These are phyloP conservation scores for Emergomyces pasteurianus DNA, from an alignment of 2,329 filamentous ascomycete genomes.

Conservation along the genomic window DNA sequence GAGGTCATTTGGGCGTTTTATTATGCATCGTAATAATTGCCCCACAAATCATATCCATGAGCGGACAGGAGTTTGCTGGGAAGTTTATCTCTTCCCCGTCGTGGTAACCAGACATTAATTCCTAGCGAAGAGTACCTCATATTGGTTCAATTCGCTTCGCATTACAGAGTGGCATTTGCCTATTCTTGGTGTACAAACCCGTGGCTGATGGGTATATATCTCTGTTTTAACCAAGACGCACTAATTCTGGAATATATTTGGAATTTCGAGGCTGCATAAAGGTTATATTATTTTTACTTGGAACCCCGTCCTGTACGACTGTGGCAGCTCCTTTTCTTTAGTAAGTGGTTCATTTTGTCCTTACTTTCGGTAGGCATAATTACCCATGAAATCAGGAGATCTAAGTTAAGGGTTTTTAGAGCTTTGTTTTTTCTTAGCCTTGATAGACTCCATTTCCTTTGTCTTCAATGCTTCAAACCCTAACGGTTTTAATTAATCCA, in stretches of 20 bases:
- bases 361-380: not conserved
- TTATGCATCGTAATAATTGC: not conserved
- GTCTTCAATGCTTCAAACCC: slow-evolving; percentile 1
- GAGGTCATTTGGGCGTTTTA: not conserved
- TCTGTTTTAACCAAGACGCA: not conserved
- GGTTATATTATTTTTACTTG: not conserved
- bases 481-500: slow-evolving; percentile 2
- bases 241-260: not conserved
- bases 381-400: slow-evolving; percentile 1
- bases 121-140: slow-evolving; percentile 1
- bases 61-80: not conserved
- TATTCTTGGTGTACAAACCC: not conserved
- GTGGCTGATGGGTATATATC: not conserved
- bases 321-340: not conserved
- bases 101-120: not conserved
- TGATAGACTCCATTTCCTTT: not conserved
- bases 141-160: not conserved
- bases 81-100: not conserved
- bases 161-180: not conserved
- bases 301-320: slow-evolving; percentile 1
- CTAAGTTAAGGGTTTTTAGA: not conserved
- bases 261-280: not conserved
- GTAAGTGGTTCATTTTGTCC: not conserved
- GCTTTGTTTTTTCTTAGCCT: slow-evolving; percentile 1
- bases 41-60: slow-evolving; percentile 2